Evolutionary conservation across 768 basidiomycete species (phyloP), one percentile per base, ranked within the genome.

Genomic region (Tylopilus felleus): DNA sequence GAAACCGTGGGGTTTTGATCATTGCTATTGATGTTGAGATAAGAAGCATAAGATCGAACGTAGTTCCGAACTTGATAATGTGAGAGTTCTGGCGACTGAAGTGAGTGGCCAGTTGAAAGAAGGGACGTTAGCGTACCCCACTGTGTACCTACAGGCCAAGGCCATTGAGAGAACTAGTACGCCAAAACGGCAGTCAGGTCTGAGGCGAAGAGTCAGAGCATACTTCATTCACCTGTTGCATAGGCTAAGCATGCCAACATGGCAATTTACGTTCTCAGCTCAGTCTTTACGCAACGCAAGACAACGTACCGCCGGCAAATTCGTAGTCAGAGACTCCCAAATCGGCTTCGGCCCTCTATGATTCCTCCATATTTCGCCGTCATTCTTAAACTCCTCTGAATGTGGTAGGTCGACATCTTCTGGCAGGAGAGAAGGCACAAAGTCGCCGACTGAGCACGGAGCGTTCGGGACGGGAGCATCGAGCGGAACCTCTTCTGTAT

Each of bases 1-100:
- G 72, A 71, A 2, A 72, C 53, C 22, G 71, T 61, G 0, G 69
- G 66, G 49, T 72, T 77, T 8, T 65, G 62, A 47, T 79, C 78
- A 49, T 80, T 59, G 35, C 57, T 59, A 12, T 59, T 60, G 17
- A 60, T 33, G 25, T 46, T 46, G 8, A 59, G 52, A 23, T 49
- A 59, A 8, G 58, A 59, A 12, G 58, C 48, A 22, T 60, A 60
- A 16, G 58, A 59, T 14, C 58, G 52, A 46, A 59, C 14, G 21
- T 80, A 76, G 39, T 69, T 64, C 51, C 66, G 62, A 31, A 75
- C 31, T 43, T 69, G 65, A 5, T 64, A 60, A 29, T 77, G 67
- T 8, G 73, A 60, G 22, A 76, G 62, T 36, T 66, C 76, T 63
- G 17, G 21, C 1, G 12, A 23, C 23, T 2, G 2, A 25, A 10